Conservation (phyloP, 2,329 filamentous ascomycete genomes). For the Macroventuria anomochaeta region DNA sequence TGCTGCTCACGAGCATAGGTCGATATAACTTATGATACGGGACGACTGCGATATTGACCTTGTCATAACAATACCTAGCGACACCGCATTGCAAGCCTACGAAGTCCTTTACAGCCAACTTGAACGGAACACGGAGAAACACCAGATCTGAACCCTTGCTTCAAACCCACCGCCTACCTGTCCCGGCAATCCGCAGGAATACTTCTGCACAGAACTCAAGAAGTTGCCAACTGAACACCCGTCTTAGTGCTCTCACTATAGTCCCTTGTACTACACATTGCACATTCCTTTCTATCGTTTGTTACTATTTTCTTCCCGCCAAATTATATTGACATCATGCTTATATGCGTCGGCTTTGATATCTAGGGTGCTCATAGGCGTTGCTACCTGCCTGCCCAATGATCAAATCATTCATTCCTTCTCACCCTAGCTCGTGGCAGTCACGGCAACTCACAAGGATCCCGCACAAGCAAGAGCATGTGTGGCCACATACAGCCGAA, state of each 20-base stretch:
- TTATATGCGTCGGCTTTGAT: not conserved
- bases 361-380: not conserved
- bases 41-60: not conserved
- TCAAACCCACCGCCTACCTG: not conserved
- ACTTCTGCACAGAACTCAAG: not conserved
- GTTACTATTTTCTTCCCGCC: constrained; percentile 1
- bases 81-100: not conserved
- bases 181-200: not conserved
- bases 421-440: not conserved
- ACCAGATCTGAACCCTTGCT: not conserved
- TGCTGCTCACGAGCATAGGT: constrained; percentile 12
- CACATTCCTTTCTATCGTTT: constrained; percentile 4
- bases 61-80: not conserved
- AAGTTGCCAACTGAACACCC: not conserved
- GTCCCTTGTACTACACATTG: constrained; percentile 2
- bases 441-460: not conserved
- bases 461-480: constrained; percentile 4
- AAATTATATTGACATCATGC: not conserved
- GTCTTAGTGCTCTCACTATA: not conserved
- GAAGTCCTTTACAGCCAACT: not conserved
- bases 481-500: not conserved
- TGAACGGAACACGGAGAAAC: not conserved
- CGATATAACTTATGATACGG: not conserved
- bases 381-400: not conserved
- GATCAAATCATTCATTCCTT: constrained; percentile 3